A percentile compares a stretch with the other conserved stretches of the same genome.
Evolutionary conservation across 2,329 filamentous ascomycete genomes (phyloP).

Genomic region (Aspergillus tamarii): DNA sequence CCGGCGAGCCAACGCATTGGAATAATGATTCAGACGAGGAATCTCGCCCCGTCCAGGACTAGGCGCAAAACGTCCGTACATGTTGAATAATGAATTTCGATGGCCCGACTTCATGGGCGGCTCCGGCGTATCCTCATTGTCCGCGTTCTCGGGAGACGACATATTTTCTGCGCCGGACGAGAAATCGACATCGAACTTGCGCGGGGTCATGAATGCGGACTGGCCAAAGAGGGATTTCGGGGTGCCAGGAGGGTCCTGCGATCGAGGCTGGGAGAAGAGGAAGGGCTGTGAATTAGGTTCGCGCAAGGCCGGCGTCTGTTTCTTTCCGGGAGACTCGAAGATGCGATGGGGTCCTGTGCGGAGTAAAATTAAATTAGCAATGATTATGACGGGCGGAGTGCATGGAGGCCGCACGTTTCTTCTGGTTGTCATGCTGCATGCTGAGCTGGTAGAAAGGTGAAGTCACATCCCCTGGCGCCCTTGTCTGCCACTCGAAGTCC

Average conservation of each 20-base stretch:
- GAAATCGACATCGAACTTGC: slow-evolving; percentile 51
- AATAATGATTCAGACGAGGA: slow-evolving; percentile 52
- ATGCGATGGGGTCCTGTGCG: slow-evolving; percentile 41
- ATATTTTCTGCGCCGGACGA: slow-evolving; percentile 52
- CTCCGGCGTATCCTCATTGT: slow-evolving; percentile 54
- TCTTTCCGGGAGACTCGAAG: slow-evolving; percentile 55
- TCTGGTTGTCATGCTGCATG: slow-evolving; percentile 43
- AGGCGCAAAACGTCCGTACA: slow-evolving; percentile 49
- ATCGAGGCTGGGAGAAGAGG: slow-evolving; percentile 49
- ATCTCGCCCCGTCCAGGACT: slow-evolving; percentile 69
- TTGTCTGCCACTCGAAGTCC: slow-evolving; percentile 55
- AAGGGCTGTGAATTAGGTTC: slow-evolving; percentile 54
- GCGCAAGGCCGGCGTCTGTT: slow-evolving; percentile 49
- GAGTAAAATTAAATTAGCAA: background rate
- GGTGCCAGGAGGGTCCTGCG: slow-evolving; percentile 34
- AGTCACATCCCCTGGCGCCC: slow-evolving; percentile 47
- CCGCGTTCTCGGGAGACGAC: slow-evolving; percentile 49
- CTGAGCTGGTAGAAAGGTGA: slow-evolving; percentile 54
- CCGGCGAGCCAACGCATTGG: slow-evolving; percentile 48
- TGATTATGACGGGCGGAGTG: background rate
- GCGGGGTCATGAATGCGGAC: slow-evolving; percentile 53
- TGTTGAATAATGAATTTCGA: slow-evolving; percentile 44
- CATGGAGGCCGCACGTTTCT: slow-evolving; percentile 45
- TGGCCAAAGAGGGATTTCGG: slow-evolving; percentile 41
- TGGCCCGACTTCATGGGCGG: slow-evolving; percentile 37